Evolutionary conservation across 2,329 filamentous ascomycete species (phyloP).

Genomic region (Penicillium sp.): DNA sequence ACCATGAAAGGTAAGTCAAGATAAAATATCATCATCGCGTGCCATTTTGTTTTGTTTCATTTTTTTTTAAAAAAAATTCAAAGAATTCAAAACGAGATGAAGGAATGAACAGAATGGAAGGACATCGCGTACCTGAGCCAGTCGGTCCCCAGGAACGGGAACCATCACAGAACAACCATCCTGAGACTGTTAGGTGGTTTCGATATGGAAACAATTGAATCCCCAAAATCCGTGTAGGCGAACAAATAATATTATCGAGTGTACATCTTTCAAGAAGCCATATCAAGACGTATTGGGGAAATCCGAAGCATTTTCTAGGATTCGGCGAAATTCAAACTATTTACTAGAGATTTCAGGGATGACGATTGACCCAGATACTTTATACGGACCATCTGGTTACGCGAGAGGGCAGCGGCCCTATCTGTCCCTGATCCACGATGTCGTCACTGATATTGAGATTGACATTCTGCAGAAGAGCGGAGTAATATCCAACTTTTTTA

Average conservation of each 20-base stretch:
- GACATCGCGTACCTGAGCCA: constrained; percentile 16
- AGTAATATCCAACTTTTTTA: neutral
- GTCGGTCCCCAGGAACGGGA: constrained; percentile 10
- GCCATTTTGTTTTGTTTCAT: neutral
- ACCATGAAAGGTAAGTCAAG: constrained; percentile 17
- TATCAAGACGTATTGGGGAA: neutral
- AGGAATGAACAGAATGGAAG: neutral
- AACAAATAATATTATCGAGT: neutral
- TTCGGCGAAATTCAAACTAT: neutral
- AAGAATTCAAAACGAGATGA: neutral
- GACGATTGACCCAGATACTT: neutral
- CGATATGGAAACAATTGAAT: neutral
- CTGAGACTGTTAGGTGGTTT: neutral
- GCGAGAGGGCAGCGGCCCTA: constrained; percentile 19
- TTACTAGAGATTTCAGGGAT: neutral
- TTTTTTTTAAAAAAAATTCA: neutral
- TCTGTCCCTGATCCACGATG: constrained; percentile 1
- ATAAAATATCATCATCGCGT: constrained; percentile 19
- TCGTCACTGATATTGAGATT: neutral
- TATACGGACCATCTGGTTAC: constrained; percentile 4
- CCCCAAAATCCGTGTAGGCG: neutral
- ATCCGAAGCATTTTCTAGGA: neutral
- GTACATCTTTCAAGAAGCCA: neutral
- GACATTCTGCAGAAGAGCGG: neutral
- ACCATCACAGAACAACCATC: neutral